Percentiles rank a stretch among this genome's conserved stretches.
Conservation (phyloP, 2,329 filamentous ascomycete genomes). For the Huntiella decipiens region DNA sequence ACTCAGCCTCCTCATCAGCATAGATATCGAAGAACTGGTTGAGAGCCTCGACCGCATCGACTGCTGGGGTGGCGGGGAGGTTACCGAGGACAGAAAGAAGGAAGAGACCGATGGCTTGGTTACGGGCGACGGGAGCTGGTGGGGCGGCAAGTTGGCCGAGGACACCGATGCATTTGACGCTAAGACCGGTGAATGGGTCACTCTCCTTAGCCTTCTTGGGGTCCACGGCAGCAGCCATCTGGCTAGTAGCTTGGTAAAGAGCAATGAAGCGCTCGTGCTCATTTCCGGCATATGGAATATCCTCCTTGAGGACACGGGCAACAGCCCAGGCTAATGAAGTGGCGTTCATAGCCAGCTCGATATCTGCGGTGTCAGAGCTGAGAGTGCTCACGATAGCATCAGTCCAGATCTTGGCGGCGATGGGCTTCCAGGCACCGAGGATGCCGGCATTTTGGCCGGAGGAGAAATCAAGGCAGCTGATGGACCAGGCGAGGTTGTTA, state of each 20-base stretch:
- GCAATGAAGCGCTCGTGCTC: constrained; percentile 47
- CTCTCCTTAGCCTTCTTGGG: constrained; percentile 12
- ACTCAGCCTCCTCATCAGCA: constrained; percentile 37
- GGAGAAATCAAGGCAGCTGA: constrained; percentile 40
- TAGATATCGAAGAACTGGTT: constrained; percentile 52
- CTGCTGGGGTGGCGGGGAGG: constrained; percentile 32
- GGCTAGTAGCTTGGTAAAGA: constrained; percentile 38
- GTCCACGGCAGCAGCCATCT: constrained; percentile 13
- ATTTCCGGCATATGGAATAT: constrained; percentile 17
- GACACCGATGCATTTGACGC: constrained; percentile 48
- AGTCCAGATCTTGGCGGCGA: constrained; percentile 37
- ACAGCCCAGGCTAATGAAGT: constrained; percentile 49
- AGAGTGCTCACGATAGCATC: constrained; percentile 37
- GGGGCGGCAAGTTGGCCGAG: constrained; percentile 42
- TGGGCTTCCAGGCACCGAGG: constrained; percentile 32
- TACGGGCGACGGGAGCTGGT: constrained; percentile 32
- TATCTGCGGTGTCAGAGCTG: constrained; percentile 39
- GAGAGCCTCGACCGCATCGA: constrained; percentile 42
- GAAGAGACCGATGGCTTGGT: constrained; percentile 45
- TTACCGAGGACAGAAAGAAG: constrained; percentile 34
- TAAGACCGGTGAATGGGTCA: constrained; percentile 42
- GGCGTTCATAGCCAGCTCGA: constrained; percentile 41
- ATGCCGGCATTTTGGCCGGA: constrained; percentile 33
- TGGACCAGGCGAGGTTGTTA: constrained; percentile 50
- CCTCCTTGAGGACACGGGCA: constrained; percentile 28